Evolutionary conservation across 192 early-diverging fungal species (phyloP).

Genomic region (Funneliformis geosporum): DNA sequence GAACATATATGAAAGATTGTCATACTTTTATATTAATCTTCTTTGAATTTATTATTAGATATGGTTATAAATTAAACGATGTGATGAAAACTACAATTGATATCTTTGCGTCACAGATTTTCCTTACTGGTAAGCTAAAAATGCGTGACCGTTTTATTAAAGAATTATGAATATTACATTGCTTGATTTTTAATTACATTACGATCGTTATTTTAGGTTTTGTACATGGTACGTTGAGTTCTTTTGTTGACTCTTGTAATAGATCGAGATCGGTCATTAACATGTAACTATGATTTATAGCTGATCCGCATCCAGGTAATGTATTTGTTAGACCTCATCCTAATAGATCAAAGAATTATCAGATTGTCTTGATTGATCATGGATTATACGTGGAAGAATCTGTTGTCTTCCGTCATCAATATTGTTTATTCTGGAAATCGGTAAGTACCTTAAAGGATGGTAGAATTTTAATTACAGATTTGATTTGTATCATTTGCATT

Average conservation of each 20-base stretch:
- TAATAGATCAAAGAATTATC: conserved; percentile 45
- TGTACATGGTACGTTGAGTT: conserved; percentile 65
- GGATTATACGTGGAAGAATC: conserved; percentile 86
- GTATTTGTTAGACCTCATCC: conserved; percentile 77
- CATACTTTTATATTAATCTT: not conserved
- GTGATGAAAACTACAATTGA: conserved; percentile 77
- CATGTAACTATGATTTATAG: conserved; percentile 20
- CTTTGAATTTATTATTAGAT: not conserved
- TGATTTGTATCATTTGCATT: not conserved
- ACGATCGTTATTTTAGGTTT: conserved; percentile 50
- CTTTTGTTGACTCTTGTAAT: not conserved
- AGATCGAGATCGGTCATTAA: not conserved
- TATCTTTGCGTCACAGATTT: conserved; percentile 86
- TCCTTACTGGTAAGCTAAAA: conserved; percentile 52
- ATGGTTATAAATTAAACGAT: conserved; percentile 40
- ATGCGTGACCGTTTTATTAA: too few relatives aligned
- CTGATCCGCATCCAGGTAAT: conserved; percentile 84
- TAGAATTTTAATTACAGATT: not conserved
- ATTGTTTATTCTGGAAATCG: conserved; percentile 84
- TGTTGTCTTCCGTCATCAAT: conserved; percentile 69
- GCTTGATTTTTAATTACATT: not conserved
- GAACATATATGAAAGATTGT: conserved; percentile 20
- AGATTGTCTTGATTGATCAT: conserved; percentile 88
- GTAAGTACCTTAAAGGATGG: conserved; percentile 55
- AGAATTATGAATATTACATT: not conserved